Evolutionary conservation across 2,329 filamentous ascomycete species (phyloP).

Genomic region (Harringtonia aguacate): DNA sequence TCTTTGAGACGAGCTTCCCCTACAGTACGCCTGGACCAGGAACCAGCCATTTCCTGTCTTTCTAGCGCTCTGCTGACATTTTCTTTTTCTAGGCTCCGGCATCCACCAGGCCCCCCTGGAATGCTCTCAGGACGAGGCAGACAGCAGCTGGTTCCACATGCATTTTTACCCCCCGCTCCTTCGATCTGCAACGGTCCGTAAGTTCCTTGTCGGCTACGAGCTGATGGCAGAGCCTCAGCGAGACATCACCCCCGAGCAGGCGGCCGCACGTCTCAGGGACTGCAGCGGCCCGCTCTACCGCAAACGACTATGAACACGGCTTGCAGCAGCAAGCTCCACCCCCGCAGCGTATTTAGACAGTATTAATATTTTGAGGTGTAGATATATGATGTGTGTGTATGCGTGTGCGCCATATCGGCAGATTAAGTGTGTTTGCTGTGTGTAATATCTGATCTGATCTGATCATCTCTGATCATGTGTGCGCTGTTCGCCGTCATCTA

Average conservation of each 20-base stretch:
- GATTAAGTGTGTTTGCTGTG: too few relatives aligned
- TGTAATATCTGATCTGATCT: too few relatives aligned
- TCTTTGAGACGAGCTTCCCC: constrained; percentile 94
- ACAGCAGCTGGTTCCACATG: constrained; percentile 85
- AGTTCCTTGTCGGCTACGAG: constrained; percentile 95
- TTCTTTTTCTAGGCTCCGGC: constrained; percentile 55
- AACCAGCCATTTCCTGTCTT: neutral
- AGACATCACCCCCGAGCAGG: constrained; percentile 96
- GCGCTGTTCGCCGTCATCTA: too few relatives aligned
- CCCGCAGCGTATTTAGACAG: neutral
- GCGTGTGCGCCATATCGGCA: too few relatives aligned
- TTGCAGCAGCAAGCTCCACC: neutral
- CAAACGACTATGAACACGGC: constrained; percentile 35
- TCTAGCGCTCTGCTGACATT: neutral
- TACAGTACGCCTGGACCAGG: constrained; percentile 49
- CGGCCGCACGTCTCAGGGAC: constrained; percentile 62
- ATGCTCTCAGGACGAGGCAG: constrained; percentile 70
- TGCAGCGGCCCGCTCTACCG: constrained; percentile 81
- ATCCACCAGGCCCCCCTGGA: constrained; percentile 89
- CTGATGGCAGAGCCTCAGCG: constrained; percentile 95
- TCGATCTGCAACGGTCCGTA: constrained; percentile 84
- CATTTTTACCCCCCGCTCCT: constrained; percentile 95
- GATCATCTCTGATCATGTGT: too few relatives aligned
- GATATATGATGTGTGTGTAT: too few relatives aligned
- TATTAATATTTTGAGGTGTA: neutral